A percentile compares a stretch with the other conserved stretches of the same genome.
Conservation (phyloP, 495 filamentous ascomycete species). For the Hyaloscypha bicolor region DNA sequence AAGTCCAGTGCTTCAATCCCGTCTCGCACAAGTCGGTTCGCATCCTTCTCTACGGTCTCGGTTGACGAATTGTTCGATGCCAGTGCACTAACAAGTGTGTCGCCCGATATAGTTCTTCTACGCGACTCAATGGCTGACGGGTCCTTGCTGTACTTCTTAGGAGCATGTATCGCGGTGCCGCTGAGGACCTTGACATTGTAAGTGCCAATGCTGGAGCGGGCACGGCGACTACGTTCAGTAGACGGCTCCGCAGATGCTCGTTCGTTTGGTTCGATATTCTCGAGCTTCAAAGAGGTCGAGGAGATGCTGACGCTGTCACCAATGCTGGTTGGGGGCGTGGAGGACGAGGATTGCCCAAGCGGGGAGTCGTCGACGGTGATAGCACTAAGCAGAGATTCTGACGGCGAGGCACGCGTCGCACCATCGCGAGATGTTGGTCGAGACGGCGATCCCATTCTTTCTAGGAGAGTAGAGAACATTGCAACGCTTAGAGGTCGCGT, state of each 20-base stretch:
- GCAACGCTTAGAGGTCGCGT: constrained; percentile 40
- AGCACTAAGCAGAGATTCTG: constrained; percentile 25
- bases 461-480: constrained; percentile 42
- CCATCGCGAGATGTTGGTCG: constrained; percentile 8
- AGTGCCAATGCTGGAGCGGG: constrained; percentile 47
- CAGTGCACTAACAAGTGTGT: constrained; percentile 31
- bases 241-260: constrained; percentile 13
- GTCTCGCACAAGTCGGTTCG: constrained; percentile 20
- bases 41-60: constrained; percentile 16
- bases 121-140: constrained; percentile 25
- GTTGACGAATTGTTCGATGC: constrained; percentile 16
- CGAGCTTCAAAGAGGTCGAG: constrained; percentile 27
- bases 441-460: constrained; percentile 19
- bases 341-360: constrained; percentile 31
- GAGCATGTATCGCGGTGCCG: constrained; percentile 46
- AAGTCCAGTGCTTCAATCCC: constrained; percentile 31
- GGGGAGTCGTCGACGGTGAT: constrained; percentile 30
- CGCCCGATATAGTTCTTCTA: constrained; percentile 47
- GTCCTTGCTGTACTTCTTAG: constrained; percentile 33
- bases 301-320: constrained; percentile 39
- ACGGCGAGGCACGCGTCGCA: constrained; percentile 26
- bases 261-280: constrained; percentile 21
- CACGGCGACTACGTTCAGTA: constrained; percentile 44
- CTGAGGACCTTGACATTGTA: constrained; percentile 58
- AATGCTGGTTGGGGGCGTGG: constrained; percentile 42